Evolutionary conservation across 192 early-diverging fungal genomes (phyloP), one percentile per base, ranked within the genome.

Genomic region (Mortierella claussenii): DNA sequence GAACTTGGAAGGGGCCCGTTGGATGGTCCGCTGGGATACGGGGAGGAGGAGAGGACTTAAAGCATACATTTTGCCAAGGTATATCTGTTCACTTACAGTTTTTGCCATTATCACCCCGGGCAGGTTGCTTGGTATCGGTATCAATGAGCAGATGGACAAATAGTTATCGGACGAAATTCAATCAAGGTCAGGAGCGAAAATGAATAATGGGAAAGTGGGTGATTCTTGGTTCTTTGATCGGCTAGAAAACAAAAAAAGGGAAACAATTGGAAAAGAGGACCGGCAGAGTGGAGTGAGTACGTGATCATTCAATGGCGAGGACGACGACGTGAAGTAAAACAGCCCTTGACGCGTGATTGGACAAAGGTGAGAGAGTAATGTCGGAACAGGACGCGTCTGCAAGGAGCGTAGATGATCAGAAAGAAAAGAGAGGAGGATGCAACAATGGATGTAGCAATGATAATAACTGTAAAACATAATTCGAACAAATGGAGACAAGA

Each of bases 261-360:
- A 45, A 32, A 44, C 23, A 26, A 45, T 32, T 17, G 45, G 10
- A 30, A 21, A 21, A 42, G 55, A 26, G 36, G 26, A n/a, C n/a
- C n/a, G n/a, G n/a, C n/a, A n/a, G 18, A 30, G 27, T 52, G 5
- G 23, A 23, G 40, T 11, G 17, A 42, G 40, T 42, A 42, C 10
- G 8, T 11, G 17, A 11, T 11, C 17, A 46, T 5, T 46, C 7
- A 6, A 46, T 4, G 45, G 45, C 4, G 21, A n/a, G 3, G 6
- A 46, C 4, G 26, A 28, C 20, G 49, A 15, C 11, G 6, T 15
- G 13, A 48, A 48, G n/a, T 48, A 23, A 48, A 48, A 11, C 20
- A 23, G n/a, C n/a, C 8, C 49, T 50, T 24, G 49, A 28, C 37
- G 24, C 27, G 7, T 28, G 49, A 50, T 50, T 50, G 49, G 49